Evolutionary conservation across 805 yeast species (phyloP).

Genomic region (Lipomyces yamadae): DNA sequence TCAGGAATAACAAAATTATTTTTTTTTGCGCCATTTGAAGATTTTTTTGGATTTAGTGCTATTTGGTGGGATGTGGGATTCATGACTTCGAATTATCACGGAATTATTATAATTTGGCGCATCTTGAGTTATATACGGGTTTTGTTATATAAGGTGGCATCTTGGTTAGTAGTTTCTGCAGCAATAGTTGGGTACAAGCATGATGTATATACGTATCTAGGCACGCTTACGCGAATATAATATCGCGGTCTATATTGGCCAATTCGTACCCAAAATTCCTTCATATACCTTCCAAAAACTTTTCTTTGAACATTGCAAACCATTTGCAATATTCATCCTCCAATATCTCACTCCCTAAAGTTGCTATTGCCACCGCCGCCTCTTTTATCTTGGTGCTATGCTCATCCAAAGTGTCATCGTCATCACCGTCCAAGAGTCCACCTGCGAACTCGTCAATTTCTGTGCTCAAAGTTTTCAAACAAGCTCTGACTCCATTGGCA

Average conservation of each 20-base stretch:
- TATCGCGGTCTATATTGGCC: not conserved
- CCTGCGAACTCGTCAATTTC: slow-evolving; percentile 20
- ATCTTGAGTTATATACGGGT: not conserved
- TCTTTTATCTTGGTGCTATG: not conserved
- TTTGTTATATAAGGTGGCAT: not conserved
- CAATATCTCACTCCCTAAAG: not conserved
- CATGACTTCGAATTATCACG: not conserved
- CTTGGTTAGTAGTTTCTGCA: not conserved
- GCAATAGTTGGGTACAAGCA: not conserved
- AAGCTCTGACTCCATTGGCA: slow-evolving; percentile 8
- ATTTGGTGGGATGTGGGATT: not conserved
- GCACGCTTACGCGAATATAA: not conserved
- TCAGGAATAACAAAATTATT: no score
- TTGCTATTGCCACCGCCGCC: slow-evolving; percentile 8
- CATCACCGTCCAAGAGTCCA: slow-evolving; percentile 18
- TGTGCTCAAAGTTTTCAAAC: not conserved
- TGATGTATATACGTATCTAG: not conserved
- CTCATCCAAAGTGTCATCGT: slow-evolving; percentile 6
- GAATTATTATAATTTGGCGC: not conserved
- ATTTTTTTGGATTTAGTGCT: not conserved
- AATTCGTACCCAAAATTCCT: no score
- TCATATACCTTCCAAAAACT: slow-evolving; percentile 19
- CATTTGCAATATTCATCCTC: slow-evolving; percentile 27
- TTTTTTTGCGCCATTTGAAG: not conserved
- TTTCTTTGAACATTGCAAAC: slow-evolving; percentile 23